Conservation (phyloP, 192 early-diverging fungal species). For the Chytriomyces sp. region DNA sequence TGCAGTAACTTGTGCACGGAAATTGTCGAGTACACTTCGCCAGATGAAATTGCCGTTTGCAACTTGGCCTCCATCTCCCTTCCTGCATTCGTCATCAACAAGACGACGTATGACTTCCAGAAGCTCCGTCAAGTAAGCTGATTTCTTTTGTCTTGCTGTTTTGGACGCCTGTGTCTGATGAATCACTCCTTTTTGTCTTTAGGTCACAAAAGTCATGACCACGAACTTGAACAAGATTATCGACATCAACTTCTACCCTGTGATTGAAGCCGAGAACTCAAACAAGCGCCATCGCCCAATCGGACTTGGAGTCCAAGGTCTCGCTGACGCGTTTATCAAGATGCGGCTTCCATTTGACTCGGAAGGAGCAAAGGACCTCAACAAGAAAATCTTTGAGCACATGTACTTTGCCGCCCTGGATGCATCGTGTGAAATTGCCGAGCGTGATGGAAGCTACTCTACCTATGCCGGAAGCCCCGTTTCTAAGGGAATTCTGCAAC, state of each 20-base stretch:
- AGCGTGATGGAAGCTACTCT: conserved; percentile 78
- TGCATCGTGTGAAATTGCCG: conserved; percentile 88
- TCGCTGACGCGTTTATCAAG: conserved; percentile 95
- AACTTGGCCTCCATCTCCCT: conserved; percentile 94
- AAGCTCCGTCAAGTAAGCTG: conserved; percentile 69
- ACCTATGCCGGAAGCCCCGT: conserved; percentile 89
- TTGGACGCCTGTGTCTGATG: neutral
- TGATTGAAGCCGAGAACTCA: conserved; percentile 81
- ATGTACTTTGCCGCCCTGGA: conserved; percentile 95
- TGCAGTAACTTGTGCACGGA: conserved; percentile 98
- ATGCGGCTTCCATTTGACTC: conserved; percentile 96
- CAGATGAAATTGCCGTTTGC: conserved; percentile 97
- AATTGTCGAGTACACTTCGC: conserved; percentile 94
- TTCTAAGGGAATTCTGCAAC: conserved; percentile 88
- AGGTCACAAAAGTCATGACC: conserved; percentile 86
- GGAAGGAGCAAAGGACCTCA: conserved; percentile 77
- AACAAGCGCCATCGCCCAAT: conserved; percentile 97
- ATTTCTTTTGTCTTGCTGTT: neutral
- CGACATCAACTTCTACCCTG: conserved; percentile 96
- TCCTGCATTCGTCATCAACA: conserved; percentile 78
- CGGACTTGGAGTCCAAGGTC: conserved; percentile 97
- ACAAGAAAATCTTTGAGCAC: conserved; percentile 91
- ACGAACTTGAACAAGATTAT: conserved; percentile 97
- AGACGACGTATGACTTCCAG: conserved; percentile 78
- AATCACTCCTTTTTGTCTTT: conserved; percentile 1